Evolutionary conservation across 352 stramenopile species (phyloP), one percentile per base, ranked within the genome.

Genomic region (Phytophthora palmivora): DNA sequence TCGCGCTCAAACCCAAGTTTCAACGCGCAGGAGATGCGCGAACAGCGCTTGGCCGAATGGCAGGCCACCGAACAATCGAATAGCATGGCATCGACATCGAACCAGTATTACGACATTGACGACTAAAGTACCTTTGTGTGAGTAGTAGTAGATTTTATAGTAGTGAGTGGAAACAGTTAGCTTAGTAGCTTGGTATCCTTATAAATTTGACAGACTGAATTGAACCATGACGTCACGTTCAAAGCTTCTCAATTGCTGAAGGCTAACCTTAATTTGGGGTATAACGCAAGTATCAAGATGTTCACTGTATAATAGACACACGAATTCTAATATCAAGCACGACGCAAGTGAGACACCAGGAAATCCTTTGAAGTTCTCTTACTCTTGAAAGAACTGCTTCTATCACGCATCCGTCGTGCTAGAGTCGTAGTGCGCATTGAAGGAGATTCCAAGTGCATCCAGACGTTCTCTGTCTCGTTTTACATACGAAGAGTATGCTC

Each of bases 401-500:
- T 6, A 34, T 11, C 30, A 34, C 11, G 30, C 2, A 34, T 34
- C 30, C 30, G 30, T 7, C 30, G 11, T 12, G 30, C 7, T 24
- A 8, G 30, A 28, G 26, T 48, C 28, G 24, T 67, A 67, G 10
- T 37, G 49, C 24, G 11, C 39, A 2, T 38, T 63, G 21, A 74
- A 67, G 18, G 70, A 51, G 47, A 88, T 78, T 28, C 63, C 78
- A 10, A 89, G 60, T 7, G 45, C 58, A 26, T 87, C 58, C n/a
- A 91, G 54, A 15, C 53, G 68, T 14, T 76, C 62, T 56, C 55
- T 44, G 57, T 89, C 80, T 37, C 76, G 71, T 39, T 73, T 59
- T 26, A 89, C 65, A 41, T 84, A 79, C 6, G 66, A 52, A 21
- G 74, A 60, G 45, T 79, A 87, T 26, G 78, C 60, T n/a, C 63